phyloP scores from a whole-genome alignment of 1,139 yeast genomes.

The Candida buenavistaensis region DNA sequence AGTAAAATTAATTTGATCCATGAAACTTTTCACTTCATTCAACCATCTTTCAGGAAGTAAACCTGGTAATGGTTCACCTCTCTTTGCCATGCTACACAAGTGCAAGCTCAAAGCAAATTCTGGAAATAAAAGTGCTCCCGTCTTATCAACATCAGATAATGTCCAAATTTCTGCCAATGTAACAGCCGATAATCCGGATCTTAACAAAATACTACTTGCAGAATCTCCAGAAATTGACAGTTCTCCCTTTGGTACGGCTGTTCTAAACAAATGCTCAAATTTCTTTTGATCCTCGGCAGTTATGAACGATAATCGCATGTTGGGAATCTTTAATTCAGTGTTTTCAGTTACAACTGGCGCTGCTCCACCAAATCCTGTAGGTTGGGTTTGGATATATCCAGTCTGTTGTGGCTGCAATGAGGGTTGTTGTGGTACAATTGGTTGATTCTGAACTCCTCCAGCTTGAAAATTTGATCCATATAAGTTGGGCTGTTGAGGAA shows the following conservation, averaged over 20 bases:
- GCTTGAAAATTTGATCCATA: conserved; percentile 14
- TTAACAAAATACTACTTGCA: conserved; percentile 76
- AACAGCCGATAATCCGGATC: conserved; percentile 76
- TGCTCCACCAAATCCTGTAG: conserved; percentile 34
- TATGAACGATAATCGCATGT: conserved; percentile 76
- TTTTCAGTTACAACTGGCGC: conserved; percentile 33
- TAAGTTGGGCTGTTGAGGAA: conserved; percentile 18
- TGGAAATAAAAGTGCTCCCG: conserved; percentile 86
- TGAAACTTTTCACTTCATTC: conserved; percentile 84
- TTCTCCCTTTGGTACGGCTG: conserved; percentile 76
- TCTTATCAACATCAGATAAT: conserved; percentile 80
- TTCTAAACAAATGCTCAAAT: conserved; percentile 78
- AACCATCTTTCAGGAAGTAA: conserved; percentile 68
- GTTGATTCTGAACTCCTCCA: conserved; percentile 22
- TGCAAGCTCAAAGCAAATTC: conserved; percentile 94
- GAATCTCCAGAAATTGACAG: conserved; percentile 74
- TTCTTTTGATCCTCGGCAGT: conserved; percentile 82
- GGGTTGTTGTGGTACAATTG: conserved; percentile 31
- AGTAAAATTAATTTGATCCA: conserved; percentile 82
- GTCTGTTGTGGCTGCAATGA: conserved; percentile 30
- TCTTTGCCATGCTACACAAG: conserved; percentile 73
- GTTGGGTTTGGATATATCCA: conserved; percentile 37
- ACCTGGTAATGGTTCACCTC: conserved; percentile 76
- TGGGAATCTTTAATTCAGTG: conserved; percentile 54
- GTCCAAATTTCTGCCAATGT: conserved; percentile 89